A percentile compares a stretch with the other conserved stretches of the same genome.
Conservation (phyloP, 2,329 filamentous ascomycete genomes). For the Exophiala phaeomuriformis region DNA sequence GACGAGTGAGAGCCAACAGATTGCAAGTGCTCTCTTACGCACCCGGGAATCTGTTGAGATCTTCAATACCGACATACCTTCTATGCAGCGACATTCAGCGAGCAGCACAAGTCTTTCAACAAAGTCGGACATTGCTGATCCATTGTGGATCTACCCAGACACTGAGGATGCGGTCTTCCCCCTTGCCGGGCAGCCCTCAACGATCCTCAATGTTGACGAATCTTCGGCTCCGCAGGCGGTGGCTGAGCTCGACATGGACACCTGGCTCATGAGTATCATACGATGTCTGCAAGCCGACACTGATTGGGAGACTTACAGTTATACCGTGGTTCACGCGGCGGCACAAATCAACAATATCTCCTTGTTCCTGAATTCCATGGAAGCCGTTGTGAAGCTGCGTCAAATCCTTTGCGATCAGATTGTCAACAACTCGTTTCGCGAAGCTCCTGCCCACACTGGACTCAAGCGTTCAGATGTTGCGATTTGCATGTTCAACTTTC, state of each 20-base stretch:
- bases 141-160: conserved; percentile 53
- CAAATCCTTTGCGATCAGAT: conserved; percentile 76
- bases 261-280: conserved; percentile 72
- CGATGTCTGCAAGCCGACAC: conserved; percentile 65
- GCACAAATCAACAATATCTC: conserved; percentile 86
- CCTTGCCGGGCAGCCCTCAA: conserved; percentile 8
- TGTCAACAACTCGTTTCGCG: conserved; percentile 66
- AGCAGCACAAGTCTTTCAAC: conserved; percentile 19
- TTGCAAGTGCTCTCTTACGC: conserved; percentile 66
- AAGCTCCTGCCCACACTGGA: conserved; percentile 70
- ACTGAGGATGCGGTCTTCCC: conserved; percentile 26
- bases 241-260: conserved; percentile 50
- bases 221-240: conserved; percentile 1
- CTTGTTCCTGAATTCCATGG: conserved; percentile 66
- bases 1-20: conserved; percentile 62
- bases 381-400: conserved; percentile 68
- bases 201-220: conserved; percentile 14
- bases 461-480: conserved; percentile 82
- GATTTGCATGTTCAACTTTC: conserved; percentile 75
- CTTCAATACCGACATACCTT: conserved; percentile 12
- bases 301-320: conserved; percentile 91
- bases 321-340: conserved; percentile 75
- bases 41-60: conserved; percentile 47
- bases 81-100: conserved; percentile 18
- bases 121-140: conserved; percentile 23